These are phyloP conservation scores for Mycena alexandri DNA, from an alignment of 768 basidiomycete genomes.

Conservation along the genomic window DNA sequence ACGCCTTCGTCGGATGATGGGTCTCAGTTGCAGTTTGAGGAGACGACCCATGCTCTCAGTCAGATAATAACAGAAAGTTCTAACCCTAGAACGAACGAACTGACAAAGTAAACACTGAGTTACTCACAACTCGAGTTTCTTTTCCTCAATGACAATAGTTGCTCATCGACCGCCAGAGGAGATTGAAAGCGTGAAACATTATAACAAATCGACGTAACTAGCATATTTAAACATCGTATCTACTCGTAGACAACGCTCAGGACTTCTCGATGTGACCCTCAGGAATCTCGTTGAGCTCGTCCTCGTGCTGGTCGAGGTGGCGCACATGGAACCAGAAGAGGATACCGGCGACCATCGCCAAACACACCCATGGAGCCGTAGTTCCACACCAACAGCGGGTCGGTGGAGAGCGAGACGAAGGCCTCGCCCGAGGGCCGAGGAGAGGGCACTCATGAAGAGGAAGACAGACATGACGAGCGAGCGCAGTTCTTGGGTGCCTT, in stretches of 20 bases:
- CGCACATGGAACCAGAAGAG: conserved; percentile 55
- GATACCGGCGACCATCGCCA: conserved; percentile 51
- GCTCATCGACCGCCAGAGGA: no score
- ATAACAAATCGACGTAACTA: no score
- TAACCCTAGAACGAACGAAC: no score
- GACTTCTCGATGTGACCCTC: conserved; percentile 48
- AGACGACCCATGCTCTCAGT: no score
- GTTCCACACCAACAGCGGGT: conserved; percentile 68
- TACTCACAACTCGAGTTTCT: no score
- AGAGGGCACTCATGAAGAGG: conserved; percentile 56
- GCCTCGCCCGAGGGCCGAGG: conserved; percentile 64
- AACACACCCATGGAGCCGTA: conserved; percentile 56
- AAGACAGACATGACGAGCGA: conserved; percentile 71
- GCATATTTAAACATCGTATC: no score
- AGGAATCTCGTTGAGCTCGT: conserved; percentile 56
- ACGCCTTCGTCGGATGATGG: background rate
- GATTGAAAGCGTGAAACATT: no score
- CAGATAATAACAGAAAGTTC: no score
- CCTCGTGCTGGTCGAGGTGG: conserved; percentile 61
- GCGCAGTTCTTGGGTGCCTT: conserved; percentile 78
- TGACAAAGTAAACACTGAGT: no score
- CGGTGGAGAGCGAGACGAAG: conserved; percentile 52
- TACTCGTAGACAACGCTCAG: background rate
- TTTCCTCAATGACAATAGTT: no score
- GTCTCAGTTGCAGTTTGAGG: background rate